Evolutionary conservation across 768 basidiomycete species (phyloP).

Genomic region (Amanita muscaria): DNA sequence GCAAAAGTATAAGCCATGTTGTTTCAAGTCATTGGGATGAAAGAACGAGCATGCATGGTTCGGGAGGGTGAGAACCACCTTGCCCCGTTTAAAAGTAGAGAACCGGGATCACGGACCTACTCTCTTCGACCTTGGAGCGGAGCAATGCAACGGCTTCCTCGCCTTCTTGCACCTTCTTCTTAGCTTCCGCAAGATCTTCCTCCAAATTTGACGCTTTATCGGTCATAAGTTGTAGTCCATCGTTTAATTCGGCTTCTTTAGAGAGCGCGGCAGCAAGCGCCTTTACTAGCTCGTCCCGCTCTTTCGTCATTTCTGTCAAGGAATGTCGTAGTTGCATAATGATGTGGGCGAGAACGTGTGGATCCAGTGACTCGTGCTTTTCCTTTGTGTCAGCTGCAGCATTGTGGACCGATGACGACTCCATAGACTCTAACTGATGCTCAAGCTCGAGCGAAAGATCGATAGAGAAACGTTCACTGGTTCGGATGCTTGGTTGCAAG

Average conservation of each 20-base stretch:
- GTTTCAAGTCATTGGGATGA: too few relatives aligned
- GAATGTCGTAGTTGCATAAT: constrained; percentile 64
- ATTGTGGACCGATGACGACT: constrained; percentile 37
- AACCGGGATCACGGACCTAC: constrained; percentile 43
- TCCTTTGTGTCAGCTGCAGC: constrained; percentile 12
- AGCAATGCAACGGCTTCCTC: constrained; percentile 70
- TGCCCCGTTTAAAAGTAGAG: constrained; percentile 1
- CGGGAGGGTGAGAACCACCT: not conserved
- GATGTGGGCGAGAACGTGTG: constrained; percentile 68
- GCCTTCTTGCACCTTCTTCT: constrained; percentile 53
- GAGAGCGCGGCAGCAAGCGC: constrained; percentile 40
- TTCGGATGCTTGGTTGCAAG: constrained; percentile 7
- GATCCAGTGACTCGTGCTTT: constrained; percentile 50
- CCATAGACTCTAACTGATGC: constrained; percentile 60
- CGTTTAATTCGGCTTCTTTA: constrained; percentile 52
- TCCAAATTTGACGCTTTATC: constrained; percentile 56
- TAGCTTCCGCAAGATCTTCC: constrained; percentile 43
- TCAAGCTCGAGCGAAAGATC: constrained; percentile 78
- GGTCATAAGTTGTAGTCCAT: constrained; percentile 54
- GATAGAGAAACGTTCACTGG: constrained; percentile 45
- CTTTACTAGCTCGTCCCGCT: constrained; percentile 59
- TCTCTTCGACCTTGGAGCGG: constrained; percentile 81
- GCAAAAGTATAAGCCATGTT: constrained; percentile 8
- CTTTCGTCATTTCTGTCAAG: constrained; percentile 53
- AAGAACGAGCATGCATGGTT: too few relatives aligned